Percentiles rank a stretch among this genome's conserved stretches.
These are phyloP conservation scores for Talaromyces adpressus DNA, from an alignment of 495 filamentous ascomycete species.

Conservation along the genomic window DNA sequence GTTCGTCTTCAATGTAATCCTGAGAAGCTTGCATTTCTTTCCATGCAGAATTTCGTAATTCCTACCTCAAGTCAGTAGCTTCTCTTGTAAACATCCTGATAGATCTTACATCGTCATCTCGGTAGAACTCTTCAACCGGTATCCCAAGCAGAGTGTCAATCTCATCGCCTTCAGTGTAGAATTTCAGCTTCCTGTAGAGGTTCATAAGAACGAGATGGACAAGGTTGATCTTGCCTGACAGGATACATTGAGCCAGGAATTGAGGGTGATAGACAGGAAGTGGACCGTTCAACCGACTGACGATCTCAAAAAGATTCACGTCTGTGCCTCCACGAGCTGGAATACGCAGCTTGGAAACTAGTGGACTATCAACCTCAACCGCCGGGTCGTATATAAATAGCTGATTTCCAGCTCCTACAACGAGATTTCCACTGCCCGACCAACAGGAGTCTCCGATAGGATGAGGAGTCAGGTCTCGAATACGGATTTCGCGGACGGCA, in stretches of 20 bases:
- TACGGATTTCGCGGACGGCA: constrained; percentile 72
- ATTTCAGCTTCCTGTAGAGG: constrained; percentile 75
- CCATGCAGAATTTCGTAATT: constrained; percentile 28
- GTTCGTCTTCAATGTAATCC: constrained; percentile 50
- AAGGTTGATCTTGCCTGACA: constrained; percentile 65
- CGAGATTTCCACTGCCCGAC: constrained; percentile 74
- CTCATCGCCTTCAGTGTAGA: constrained; percentile 72
- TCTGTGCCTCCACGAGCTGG: constrained; percentile 41
- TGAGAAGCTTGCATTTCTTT: constrained; percentile 50
- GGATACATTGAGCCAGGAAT: constrained; percentile 81
- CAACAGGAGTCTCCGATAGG: constrained; percentile 91
- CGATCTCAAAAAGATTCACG: constrained; percentile 70
- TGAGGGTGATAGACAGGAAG: constrained; percentile 92
- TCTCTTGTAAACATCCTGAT: not conserved
- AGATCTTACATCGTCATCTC: constrained; percentile 36
- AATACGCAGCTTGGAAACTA: constrained; percentile 58
- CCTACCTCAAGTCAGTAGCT: constrained; percentile 26
- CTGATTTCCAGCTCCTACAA: constrained; percentile 88
- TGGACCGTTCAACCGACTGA: constrained; percentile 77
- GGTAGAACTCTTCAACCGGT: constrained; percentile 63
- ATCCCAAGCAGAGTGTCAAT: constrained; percentile 77
- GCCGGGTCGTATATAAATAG: constrained; percentile 79
- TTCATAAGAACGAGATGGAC: constrained; percentile 70
- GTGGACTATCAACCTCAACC: constrained; percentile 55
- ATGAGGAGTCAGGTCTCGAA: constrained; percentile 76